A percentile compares a stretch with the other conserved stretches of the same genome.
Conservation (phyloP, 208 protist genomes). For the Trichomonas tenax region DNA sequence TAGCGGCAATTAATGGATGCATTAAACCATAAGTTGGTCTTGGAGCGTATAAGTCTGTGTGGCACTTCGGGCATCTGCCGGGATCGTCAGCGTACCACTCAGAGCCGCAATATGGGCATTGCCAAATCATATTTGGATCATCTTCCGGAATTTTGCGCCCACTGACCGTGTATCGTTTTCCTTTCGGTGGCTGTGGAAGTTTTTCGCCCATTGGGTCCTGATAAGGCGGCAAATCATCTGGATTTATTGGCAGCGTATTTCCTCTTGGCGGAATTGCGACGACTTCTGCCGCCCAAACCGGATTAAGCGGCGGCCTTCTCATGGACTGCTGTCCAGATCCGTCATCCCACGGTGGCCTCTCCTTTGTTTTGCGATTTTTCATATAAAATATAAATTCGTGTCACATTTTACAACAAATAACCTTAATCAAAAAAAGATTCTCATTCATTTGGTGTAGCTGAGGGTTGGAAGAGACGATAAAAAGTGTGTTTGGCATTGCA, state of each 20-base stretch:
- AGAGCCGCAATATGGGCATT: neutral
- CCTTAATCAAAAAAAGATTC: too few relatives aligned
- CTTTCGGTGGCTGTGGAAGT: neutral
- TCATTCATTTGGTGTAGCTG: too few relatives aligned
- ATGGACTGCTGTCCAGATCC: neutral
- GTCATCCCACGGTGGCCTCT: neutral
- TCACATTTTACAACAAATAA: too few relatives aligned
- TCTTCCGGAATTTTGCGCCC: neutral
- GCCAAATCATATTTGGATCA: neutral
- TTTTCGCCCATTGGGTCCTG: neutral
- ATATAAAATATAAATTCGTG: neutral
- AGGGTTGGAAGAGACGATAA: too few relatives aligned
- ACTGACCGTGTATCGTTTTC: neutral
- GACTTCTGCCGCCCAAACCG: neutral
- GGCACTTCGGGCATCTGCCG: neutral
- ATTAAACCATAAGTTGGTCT: neutral
- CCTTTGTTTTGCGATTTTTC: neutral
- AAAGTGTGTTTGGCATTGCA: too few relatives aligned
- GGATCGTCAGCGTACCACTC: neutral
- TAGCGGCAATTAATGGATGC: neutral
- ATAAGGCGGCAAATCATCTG: neutral
- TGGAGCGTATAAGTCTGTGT: neutral
- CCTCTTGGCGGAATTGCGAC: neutral
- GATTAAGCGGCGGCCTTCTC: neutral
- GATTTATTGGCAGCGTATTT: too few relatives aligned